phyloP scores from a whole-genome alignment of 2,329 filamentous ascomycete genomes.

The Penicillium sp. region DNA sequence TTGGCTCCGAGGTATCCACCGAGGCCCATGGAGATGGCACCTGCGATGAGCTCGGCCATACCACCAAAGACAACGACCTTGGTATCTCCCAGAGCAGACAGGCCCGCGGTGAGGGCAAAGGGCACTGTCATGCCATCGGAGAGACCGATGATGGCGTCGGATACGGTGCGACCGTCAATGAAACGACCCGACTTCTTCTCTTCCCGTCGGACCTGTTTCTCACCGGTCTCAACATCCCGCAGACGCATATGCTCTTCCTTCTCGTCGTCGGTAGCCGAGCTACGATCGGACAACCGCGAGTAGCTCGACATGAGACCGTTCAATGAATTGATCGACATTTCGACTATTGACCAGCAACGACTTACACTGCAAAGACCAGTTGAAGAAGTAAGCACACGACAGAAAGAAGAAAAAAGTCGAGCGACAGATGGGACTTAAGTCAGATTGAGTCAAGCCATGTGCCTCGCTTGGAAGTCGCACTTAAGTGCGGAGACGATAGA shows the following conservation, averaged over 20 bases:
- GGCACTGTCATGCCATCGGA: slow-evolving; percentile 77
- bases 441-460: background rate
- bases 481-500: slow-evolving; percentile 10
- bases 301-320: slow-evolving; percentile 33
- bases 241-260: slow-evolving; percentile 24
- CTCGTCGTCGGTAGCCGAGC: slow-evolving; percentile 26
- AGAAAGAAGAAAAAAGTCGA: background rate
- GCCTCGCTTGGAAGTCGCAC: slow-evolving; percentile 5
- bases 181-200: slow-evolving; percentile 28
- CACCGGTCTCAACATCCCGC: slow-evolving; percentile 16
- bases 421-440: slow-evolving; percentile 7
- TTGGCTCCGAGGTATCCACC: slow-evolving; percentile 68
- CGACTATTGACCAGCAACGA: background rate
- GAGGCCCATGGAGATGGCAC: slow-evolving; percentile 74
- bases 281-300: slow-evolving; percentile 19
- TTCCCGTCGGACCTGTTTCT: slow-evolving; percentile 5
- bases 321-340: slow-evolving; percentile 32
- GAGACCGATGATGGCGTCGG: slow-evolving; percentile 70
- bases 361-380: background rate
- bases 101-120: slow-evolving; percentile 73
- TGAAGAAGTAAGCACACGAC: background rate
- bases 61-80: slow-evolving; percentile 69
- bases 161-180: slow-evolving; percentile 40
- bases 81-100: slow-evolving; percentile 60
- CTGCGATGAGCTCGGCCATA: slow-evolving; percentile 71